Evolutionary conservation across 2,329 filamentous ascomycete species (phyloP), one percentile per base, ranked within the genome.

Genomic region (Calonectria leucothoes): DNA sequence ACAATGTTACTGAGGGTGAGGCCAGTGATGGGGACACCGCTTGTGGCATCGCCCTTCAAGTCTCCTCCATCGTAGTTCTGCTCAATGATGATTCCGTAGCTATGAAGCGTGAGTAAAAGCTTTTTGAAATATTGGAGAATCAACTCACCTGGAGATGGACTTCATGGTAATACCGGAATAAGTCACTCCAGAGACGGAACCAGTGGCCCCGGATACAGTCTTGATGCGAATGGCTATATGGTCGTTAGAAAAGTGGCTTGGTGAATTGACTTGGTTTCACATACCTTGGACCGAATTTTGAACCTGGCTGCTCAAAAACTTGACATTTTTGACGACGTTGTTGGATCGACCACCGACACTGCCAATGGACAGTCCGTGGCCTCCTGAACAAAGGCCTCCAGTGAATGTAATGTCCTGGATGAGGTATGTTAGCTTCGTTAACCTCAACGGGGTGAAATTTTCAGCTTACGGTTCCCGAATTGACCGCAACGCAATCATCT

Each of bases 401-500:
- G 81, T 84, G 80, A 89, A 88, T 49, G 83, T 84, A 70, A 89
- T 89, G 72, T 87, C 82, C 79, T 81, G 15, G 15, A 25, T 55
- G 17, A 1, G 1, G 2, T 2, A 14, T 51, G 52, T 67, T 11
- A 35, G 1, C 8, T 64, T 23, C 5, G 1, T 6, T 6, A 31
- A 10, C 6, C 20, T 31, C 15, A 11, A 17, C 7, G 1, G 2
- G 12, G 6, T 2, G 15, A 8, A 6, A 6, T 5, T 10, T 2
- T 6, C 0, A 0, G 37, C 67, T 49, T 14, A 79, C 79, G 15
- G 81, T 85, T 27, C 87, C 87, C 20, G 88, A 90, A 82, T 91
- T 92, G 69, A 90, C 76, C 4, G 90, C 90, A 42, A 92, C 84
- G 76, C 90, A 92, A 77, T 92, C 90, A 70, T 92, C 90, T 81